These are phyloP conservation scores for Pyrenula massariospora DNA, from an alignment of 495 filamentous ascomycete species.

Conservation along the genomic window DNA sequence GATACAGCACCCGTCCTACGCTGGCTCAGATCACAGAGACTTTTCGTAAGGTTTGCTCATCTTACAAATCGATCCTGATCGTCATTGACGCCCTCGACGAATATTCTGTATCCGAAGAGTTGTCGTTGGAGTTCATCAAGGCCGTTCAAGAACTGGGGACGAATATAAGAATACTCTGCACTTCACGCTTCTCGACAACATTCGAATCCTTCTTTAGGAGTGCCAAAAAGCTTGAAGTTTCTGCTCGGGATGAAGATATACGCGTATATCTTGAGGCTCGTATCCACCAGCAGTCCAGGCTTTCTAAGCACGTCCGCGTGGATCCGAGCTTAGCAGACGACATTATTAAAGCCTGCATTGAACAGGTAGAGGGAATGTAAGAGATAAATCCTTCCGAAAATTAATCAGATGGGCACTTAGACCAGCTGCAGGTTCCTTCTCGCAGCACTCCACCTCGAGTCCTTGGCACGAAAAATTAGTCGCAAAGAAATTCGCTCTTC, in stretches of 20 bases:
- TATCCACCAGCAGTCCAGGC: background rate
- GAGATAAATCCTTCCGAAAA: constrained; percentile 1
- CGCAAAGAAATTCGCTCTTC: background rate
- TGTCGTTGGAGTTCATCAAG: background rate
- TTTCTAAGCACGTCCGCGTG: background rate
- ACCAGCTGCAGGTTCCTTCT: background rate
- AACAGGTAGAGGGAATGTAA: constrained; percentile 25
- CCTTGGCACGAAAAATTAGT: background rate
- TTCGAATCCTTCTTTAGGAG: too few relatives aligned
- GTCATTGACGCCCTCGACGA: constrained; percentile 30
- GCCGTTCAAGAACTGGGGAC: background rate
- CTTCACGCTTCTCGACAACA: background rate
- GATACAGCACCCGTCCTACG: constrained; percentile 12
- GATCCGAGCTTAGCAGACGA: constrained; percentile 5
- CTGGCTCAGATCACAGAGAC: constrained; percentile 17
- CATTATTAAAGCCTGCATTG: constrained; percentile 30
- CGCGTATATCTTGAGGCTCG: background rate
- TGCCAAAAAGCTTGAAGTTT: background rate
- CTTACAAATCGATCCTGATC: constrained; percentile 19
- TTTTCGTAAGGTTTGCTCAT: constrained; percentile 12
- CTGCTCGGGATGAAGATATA: too few relatives aligned
- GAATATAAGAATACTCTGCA: background rate
- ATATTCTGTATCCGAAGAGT: constrained; percentile 6
- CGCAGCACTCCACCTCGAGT: background rate
- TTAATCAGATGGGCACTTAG: background rate